Conservation (phyloP, 192 early-diverging fungal genomes). For the Gorgonomyces haynaldii region DNA sequence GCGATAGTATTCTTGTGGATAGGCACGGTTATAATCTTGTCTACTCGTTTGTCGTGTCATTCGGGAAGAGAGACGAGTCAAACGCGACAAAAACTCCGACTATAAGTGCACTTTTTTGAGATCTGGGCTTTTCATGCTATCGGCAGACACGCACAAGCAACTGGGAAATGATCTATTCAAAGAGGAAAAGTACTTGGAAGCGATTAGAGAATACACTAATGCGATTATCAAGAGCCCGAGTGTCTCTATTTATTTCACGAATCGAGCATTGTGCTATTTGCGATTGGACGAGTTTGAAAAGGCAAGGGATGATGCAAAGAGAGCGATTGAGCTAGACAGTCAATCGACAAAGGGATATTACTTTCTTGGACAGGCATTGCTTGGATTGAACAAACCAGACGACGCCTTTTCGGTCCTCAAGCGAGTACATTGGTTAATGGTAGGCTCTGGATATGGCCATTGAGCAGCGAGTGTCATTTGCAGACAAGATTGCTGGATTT, state of each 20-base stretch:
- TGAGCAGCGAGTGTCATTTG: no score
- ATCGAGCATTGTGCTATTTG: conserved; percentile 64
- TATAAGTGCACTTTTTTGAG: no score
- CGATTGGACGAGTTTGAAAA: conserved; percentile 44
- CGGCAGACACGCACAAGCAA: conserved; percentile 41
- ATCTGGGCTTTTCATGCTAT: no score
- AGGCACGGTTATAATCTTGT: no score
- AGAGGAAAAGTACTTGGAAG: conserved; percentile 46
- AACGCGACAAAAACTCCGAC: no score
- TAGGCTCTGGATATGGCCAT: no score
- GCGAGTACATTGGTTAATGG: no score
- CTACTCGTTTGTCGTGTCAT: no score
- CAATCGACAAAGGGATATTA: conserved; percentile 59
- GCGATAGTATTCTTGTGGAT: no score
- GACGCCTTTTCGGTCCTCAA: no score
- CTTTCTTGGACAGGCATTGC: conserved; percentile 28
- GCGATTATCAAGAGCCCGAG: conserved; percentile 58
- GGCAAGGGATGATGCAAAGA: conserved; percentile 50
- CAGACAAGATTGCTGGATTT: no score
- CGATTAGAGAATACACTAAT: conserved; percentile 61
- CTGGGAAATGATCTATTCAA: conserved; percentile 50
- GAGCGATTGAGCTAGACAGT: conserved; percentile 54
- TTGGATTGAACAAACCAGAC: conserved; percentile 6
- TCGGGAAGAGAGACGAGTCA: no score
- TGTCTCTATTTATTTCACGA: conserved; percentile 66